Conservation (phyloP, 306 rosid species). For the Trifolium dubium region DNA sequence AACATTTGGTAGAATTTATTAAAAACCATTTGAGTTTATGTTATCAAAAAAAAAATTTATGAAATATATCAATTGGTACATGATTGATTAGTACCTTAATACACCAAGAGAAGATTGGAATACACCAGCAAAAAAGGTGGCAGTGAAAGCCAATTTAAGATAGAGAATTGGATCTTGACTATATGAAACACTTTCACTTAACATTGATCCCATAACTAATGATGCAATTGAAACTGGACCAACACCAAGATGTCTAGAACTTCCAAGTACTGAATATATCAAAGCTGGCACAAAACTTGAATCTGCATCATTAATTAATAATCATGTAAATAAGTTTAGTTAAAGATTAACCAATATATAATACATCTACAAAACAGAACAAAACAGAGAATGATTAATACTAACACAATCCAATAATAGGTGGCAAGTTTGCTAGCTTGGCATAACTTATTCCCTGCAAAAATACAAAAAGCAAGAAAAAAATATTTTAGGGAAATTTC, state of each 20-base stretch:
- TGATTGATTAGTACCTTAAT: slow-evolving; percentile 61
- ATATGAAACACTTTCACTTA: slow-evolving; percentile 70
- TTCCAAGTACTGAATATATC: slow-evolving; percentile 87
- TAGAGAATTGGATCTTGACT: slow-evolving; percentile 73
- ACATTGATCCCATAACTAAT: slow-evolving; percentile 96
- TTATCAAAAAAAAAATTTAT: no score
- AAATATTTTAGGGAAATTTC: neutral
- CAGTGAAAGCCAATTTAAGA: slow-evolving; percentile 91
- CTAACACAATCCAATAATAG: slow-evolving; percentile 91
- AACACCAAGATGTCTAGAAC: slow-evolving; percentile 91
- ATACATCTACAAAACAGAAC: neutral
- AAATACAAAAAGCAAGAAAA: neutral
- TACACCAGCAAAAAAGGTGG: slow-evolving; percentile 89
- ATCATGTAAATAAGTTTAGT: neutral
- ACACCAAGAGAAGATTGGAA: slow-evolving; percentile 90
- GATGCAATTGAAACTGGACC: slow-evolving; percentile 99
- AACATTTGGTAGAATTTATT: neutral
- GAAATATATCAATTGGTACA: neutral
- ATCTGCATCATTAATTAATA: slow-evolving; percentile 56
- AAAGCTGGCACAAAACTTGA: slow-evolving; percentile 96
- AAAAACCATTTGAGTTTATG: neutral
- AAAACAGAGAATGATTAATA: slow-evolving; percentile 13
- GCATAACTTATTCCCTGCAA: slow-evolving; percentile 98
- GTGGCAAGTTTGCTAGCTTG: slow-evolving; percentile 97
- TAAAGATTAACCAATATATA: neutral